Conservation (phyloP, 2,329 filamentous ascomycete species). For the Nannizzia gypsea region DNA sequence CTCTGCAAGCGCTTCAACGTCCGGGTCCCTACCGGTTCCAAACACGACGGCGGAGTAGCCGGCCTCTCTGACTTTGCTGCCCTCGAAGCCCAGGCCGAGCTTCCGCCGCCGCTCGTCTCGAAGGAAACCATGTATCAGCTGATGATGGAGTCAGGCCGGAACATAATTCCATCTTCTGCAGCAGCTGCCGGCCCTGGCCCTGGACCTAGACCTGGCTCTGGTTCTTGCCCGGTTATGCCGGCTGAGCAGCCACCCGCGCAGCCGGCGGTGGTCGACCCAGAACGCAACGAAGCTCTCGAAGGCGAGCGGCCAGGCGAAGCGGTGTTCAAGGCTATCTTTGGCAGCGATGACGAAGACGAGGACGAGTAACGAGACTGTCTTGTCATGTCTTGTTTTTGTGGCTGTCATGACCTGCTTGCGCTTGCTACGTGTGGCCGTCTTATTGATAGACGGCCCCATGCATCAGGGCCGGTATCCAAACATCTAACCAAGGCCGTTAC, state of each 20-base stretch:
- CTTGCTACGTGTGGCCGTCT: neutral
- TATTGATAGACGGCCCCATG: neutral
- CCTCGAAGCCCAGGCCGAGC: conserved; percentile 23
- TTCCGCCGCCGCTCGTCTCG: conserved; percentile 39
- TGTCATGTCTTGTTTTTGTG: neutral
- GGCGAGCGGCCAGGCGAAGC: conserved; percentile 62
- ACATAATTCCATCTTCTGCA: neutral
- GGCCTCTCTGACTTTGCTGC: conserved; percentile 18
- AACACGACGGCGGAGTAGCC: conserved; percentile 34
- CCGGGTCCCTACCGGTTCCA: conserved; percentile 53
- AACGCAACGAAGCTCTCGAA: conserved; percentile 68
- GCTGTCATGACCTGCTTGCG: neutral
- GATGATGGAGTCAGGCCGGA: conserved; percentile 35
- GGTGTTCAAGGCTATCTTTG: conserved; percentile 87
- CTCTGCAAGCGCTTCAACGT: conserved; percentile 94
- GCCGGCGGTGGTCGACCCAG: conserved; percentile 48
- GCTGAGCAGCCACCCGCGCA: conserved; percentile 10
- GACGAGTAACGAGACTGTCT: conserved; percentile 8
- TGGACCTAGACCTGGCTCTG: neutral
- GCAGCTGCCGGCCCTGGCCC: too few relatives aligned
- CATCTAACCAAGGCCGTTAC: too few relatives aligned
- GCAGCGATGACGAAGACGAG: conserved; percentile 65
- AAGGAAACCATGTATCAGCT: conserved; percentile 46
- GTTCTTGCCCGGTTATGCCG: neutral
- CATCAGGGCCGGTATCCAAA: too few relatives aligned